Base-by-base conservation (phyloP, 306 rosid genomes). In the Pyrus bretschneideri region DNA sequence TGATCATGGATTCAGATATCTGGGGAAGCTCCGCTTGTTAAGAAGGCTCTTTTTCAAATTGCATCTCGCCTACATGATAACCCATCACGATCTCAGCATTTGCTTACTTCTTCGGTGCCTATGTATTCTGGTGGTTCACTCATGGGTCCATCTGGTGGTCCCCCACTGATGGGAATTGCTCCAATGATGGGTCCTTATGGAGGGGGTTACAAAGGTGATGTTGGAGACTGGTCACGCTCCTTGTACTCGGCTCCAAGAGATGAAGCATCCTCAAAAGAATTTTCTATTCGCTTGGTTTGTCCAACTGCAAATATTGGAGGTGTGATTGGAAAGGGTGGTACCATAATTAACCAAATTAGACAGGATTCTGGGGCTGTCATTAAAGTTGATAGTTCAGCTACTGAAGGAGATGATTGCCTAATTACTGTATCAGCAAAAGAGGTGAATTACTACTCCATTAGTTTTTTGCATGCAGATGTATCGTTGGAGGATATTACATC, bases 251-350 rank as follows among this genome's bases (percentile, higher is more conserved):
- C 97, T 76, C 90, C 97, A 11, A 87, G 99, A 80, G 98, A 91
- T 77, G 99, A 91, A 9, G 80, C 82, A 65, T 86, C 97, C 70
- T 85, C 93, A 13, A 96, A 88, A 86, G 99, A 96, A 30, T 96
- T 96, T 78, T 88, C 96, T 65, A 83, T 91, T 78, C 97, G 91
- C 30, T 72, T 96, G 84, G 81, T 96, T 78, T 96, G 99, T 77
- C 99, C 98, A 29, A 92, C 86, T 58, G 91, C 84, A 35, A 96
- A 92, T 83, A 88, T 92, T 77, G 99, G 99, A 35, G 97, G 99
- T 15, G 99, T 96, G 78, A 96, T 96, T 80, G 99, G 99, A 72
- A 96, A 96, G 87, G 99, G 99, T 74, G 99, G 99, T 80, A 83
- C 22, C 35, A 83, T 96, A 66, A 92, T 96, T 74, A 96, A 96